These are phyloP conservation scores for Jacaranda mimosifolia DNA, from an alignment of 257 asterid genomes.

Conservation along the genomic window DNA sequence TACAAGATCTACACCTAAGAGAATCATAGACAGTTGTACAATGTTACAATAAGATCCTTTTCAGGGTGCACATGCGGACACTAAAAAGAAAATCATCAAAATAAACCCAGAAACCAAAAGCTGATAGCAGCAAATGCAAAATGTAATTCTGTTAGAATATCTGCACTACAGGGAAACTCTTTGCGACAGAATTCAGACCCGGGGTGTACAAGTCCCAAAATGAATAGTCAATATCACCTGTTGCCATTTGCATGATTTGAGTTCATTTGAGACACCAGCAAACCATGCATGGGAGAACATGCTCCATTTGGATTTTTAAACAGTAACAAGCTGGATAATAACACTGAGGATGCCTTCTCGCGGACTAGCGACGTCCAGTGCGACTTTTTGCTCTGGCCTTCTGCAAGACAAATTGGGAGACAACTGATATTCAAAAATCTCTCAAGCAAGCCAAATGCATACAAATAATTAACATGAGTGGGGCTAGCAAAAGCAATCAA, in stretches of 20 bases:
- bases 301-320: conserved; percentile 26
- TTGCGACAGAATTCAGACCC: neutral
- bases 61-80: neutral
- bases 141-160: neutral
- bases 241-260: conserved; percentile 10
- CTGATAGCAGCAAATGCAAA: conserved; percentile 23
- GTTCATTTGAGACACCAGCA: neutral
- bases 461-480: neutral
- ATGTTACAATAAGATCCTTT: conserved; percentile 28
- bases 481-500: neutral
- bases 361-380: conserved; percentile 64
- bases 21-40: conserved; percentile 24
- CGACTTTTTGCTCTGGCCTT: conserved; percentile 79
- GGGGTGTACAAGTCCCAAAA: neutral
- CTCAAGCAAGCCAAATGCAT: neutral
- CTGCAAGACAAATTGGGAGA: conserved; percentile 50
- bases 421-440: conserved; percentile 14
- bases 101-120: conserved; percentile 20
- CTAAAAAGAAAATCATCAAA: neutral
- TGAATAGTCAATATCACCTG: conserved; percentile 8
- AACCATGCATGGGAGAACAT: conserved; percentile 19
- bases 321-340: conserved; percentile 10
- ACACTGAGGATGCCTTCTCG: conserved; percentile 12
- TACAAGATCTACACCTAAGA: neutral
- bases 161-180: conserved; percentile 7